Conservation (phyloP, 2,329 filamentous ascomycete species). For the Sporothrix pseudoabietina region DNA sequence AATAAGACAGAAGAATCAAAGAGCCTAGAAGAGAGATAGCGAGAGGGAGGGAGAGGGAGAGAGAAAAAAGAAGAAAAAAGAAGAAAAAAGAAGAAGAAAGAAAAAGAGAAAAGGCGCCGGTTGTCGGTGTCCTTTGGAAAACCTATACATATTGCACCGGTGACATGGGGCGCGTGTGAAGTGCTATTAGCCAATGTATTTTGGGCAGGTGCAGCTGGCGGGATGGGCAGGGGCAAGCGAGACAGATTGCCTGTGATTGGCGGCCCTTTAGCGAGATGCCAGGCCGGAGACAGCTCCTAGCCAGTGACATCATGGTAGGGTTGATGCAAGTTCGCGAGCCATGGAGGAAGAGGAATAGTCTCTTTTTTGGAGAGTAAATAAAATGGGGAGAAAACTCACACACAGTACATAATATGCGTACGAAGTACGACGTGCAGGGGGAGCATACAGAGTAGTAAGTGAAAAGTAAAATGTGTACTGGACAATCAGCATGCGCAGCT, state of each 20-base stretch:
- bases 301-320: slow-evolving; percentile 20
- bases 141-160: not conserved
- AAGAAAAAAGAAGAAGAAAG: too few relatives aligned
- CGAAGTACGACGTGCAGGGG: too few relatives aligned
- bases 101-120: not conserved
- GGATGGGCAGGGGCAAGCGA: slow-evolving; percentile 40
- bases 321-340: not conserved
- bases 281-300: not conserved
- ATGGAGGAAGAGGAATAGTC: not conserved
- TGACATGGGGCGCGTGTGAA: not conserved
- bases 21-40: not conserved
- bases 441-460: not conserved
- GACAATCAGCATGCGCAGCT: not conserved
- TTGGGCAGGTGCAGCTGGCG: not conserved
- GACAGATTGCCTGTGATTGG: slow-evolving; percentile 43
- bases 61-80: not conserved
- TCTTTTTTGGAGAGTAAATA: not conserved
- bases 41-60: not conserved
- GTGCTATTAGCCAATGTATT: not conserved
- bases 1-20: not conserved
- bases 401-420: too few relatives aligned
- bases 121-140: not conserved
- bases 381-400: not conserved
- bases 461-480: not conserved
- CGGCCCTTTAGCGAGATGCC: slow-evolving; percentile 40